Conservation (phyloP, 805 yeast genomes). For the Debaryomyces castellii region DNA sequence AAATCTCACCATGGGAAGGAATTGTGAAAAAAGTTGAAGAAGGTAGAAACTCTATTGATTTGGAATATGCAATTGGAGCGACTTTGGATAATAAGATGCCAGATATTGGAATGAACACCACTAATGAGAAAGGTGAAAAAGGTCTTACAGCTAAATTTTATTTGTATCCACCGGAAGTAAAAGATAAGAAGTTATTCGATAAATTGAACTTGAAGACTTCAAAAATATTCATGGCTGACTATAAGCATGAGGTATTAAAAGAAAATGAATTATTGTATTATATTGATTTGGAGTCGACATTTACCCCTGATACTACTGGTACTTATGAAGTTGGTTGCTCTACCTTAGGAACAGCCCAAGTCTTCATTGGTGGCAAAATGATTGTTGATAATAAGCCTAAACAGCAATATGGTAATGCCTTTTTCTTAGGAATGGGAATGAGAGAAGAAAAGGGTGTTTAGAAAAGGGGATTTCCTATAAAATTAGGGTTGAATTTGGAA, state of each 20-base stretch:
- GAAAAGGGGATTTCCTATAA: constrained; percentile 46
- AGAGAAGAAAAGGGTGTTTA: constrained; percentile 45
- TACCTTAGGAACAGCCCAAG: constrained; percentile 53
- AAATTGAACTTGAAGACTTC: constrained; percentile 17
- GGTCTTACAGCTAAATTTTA: constrained; percentile 20
- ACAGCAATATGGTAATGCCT: constrained; percentile 49
- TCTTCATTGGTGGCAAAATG: constrained; percentile 51
- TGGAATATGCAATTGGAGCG: constrained; percentile 33
- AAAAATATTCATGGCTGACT: constrained; percentile 23
- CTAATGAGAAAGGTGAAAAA: constrained; percentile 19
- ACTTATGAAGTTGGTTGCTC: constrained; percentile 52
- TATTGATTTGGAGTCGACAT: constrained; percentile 44
- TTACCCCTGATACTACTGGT: constrained; percentile 47
- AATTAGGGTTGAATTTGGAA: constrained; percentile 50
- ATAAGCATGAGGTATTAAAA: constrained; percentile 17
- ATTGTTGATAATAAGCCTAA: constrained; percentile 56
- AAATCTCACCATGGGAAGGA: constrained; percentile 50
- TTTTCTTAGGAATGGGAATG: constrained; percentile 55
- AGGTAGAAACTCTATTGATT: constrained; percentile 20
- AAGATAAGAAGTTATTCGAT: constrained; percentile 15
- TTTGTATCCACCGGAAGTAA: constrained; percentile 14
- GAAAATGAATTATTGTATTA: constrained; percentile 31
- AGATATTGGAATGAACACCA: constrained; percentile 22
- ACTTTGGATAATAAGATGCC: constrained; percentile 30
- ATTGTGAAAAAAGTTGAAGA: constrained; percentile 31